A percentile compares a stretch with the other conserved stretches of the same genome.
Evolutionary conservation across 257 asterid species (phyloP).

Genomic region (Fraxinus pennsylvanica): DNA sequence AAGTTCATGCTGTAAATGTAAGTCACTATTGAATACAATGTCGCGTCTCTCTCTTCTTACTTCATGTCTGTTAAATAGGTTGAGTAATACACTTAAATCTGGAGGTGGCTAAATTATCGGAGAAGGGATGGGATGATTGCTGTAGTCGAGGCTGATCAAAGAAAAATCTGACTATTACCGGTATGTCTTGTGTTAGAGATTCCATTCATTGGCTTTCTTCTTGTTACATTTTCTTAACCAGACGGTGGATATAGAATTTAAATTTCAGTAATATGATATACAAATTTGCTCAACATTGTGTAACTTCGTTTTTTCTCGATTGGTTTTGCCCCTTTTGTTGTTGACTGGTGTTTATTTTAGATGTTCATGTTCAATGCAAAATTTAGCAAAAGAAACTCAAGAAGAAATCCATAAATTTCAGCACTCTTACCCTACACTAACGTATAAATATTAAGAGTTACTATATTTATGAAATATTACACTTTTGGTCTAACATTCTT

Average conservation of each 20-base stretch:
- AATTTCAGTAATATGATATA: not conserved
- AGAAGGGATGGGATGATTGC: conserved; percentile 22
- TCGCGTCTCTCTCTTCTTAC: conserved; percentile 2
- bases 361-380: too few species aligned
- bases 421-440: too few species aligned
- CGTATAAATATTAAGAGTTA: too few species aligned
- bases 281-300: not conserved
- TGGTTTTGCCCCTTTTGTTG: not conserved
- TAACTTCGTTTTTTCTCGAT: not conserved
- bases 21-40: not conserved
- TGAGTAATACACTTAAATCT: conserved; percentile 79
- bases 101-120: conserved; percentile 60
- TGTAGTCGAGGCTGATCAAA: conserved; percentile 23
- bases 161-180: conserved; percentile 24
- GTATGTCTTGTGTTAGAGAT: conserved; percentile 30
- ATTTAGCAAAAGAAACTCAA: too few species aligned
- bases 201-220: conserved; percentile 24
- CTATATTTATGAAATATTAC: too few species aligned
- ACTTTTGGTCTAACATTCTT: too few species aligned
- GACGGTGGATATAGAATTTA: conserved; percentile 29
- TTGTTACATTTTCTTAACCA: conserved; percentile 32
- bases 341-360: not conserved
- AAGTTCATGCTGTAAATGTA: not conserved
- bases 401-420: too few species aligned
- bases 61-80: conserved; percentile 42